A percentile compares a stretch with the other conserved stretches of the same genome.
phyloP scores from a whole-genome alignment of 257 asterid genomes.

The Echium plantagineum region DNA sequence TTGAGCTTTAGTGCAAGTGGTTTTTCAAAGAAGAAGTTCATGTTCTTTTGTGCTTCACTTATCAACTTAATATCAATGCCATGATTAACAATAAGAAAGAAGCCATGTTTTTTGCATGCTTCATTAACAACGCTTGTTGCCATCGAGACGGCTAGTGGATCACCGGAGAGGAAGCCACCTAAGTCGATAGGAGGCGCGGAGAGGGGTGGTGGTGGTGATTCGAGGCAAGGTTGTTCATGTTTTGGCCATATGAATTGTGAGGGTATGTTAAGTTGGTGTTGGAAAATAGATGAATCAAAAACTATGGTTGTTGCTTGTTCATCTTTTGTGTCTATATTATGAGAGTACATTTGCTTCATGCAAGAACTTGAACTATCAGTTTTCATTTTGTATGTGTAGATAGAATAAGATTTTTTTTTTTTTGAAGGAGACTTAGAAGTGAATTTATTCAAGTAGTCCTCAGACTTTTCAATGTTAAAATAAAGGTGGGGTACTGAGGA shows the following conservation, averaged over 20 bases:
- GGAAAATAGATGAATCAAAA: not conserved
- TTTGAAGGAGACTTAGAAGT: too few species aligned
- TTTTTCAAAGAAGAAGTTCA: conserved; percentile 8
- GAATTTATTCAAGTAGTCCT: too few species aligned
- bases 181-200: not conserved
- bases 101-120: conserved; percentile 3
- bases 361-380: too few species aligned
- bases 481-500: too few species aligned
- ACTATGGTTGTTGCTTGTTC: not conserved
- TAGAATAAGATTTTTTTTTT: too few species aligned
- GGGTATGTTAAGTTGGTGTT: not conserved
- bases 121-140: not conserved
- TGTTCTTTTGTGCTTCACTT: not conserved
- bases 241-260: conserved; percentile 1
- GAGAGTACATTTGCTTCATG: too few species aligned
- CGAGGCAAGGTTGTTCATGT: not conserved
- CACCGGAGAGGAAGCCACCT: not conserved
- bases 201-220: not conserved
- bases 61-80: not conserved
- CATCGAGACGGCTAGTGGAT: not conserved
- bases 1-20: conserved; percentile 6
- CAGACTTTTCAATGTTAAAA: too few species aligned
- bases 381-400: too few species aligned
- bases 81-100: conserved; percentile 1
- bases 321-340: not conserved